These are phyloP conservation scores for Spizellomyces sp. DNA, from an alignment of 192 early-diverging fungal species.

Conservation along the genomic window DNA sequence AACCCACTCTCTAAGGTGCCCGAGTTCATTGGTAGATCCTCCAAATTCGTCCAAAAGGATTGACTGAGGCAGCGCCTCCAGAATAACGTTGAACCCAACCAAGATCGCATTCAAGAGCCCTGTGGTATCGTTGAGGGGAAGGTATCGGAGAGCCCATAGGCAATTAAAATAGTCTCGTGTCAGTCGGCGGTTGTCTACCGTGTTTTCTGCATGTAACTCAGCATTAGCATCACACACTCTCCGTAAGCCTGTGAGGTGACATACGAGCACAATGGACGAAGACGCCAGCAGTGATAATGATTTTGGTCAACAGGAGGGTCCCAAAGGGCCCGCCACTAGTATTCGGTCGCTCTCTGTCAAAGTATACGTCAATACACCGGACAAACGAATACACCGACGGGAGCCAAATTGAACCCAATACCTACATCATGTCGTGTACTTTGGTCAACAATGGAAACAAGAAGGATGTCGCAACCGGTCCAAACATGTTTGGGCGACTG, in stretches of 20 bases:
- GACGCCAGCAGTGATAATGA: not conserved
- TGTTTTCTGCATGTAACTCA: conserved; percentile 3
- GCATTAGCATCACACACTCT: too few species aligned
- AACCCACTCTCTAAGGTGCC: too few species aligned
- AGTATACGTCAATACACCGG: too few species aligned
- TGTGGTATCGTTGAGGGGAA: not conserved
- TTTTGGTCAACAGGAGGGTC: not conserved
- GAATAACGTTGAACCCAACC: not conserved
- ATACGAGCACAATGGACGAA: not conserved
- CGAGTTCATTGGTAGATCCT: too few species aligned
- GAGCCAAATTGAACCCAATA: not conserved
- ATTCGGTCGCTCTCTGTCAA: too few species aligned
- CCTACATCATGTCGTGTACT: not conserved
- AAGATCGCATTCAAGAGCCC: conserved; percentile 2
- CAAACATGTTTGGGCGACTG: not conserved
- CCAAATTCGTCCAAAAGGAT: conserved; percentile 16
- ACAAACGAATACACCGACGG: too few species aligned
- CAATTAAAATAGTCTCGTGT: not conserved
- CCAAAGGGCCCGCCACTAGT: not conserved
- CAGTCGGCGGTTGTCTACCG: conserved; percentile 5
- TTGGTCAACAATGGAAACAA: not conserved
- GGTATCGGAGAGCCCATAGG: not conserved
- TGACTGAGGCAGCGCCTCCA: conserved; percentile 1
- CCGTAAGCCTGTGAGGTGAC: not conserved
- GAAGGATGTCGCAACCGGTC: not conserved